Evolutionary conservation across 225 moss, liverwort and hornwort genomes (phyloP).

Genomic region (Polytrichum formosum): DNA sequence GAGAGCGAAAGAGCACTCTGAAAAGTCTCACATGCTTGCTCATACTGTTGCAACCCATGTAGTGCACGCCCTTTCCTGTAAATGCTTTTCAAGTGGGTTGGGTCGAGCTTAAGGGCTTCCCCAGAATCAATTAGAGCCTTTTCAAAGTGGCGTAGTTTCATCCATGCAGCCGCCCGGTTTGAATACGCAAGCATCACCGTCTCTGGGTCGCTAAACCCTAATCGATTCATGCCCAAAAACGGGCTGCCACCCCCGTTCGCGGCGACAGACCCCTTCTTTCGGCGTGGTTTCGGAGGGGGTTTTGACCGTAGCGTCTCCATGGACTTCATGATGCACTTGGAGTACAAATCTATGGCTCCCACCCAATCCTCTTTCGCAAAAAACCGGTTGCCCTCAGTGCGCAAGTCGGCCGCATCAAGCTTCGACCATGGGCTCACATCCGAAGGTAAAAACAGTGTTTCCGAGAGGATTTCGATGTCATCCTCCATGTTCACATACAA

Average conservation of each 20-base stretch:
- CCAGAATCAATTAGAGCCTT: conserved; percentile 58
- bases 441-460: conserved; percentile 22
- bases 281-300: conserved; percentile 16
- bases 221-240: conserved; percentile 2
- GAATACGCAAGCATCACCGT: conserved; percentile 78
- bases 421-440: conserved; percentile 31
- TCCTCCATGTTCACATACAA: conserved; percentile 33
- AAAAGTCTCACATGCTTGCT: conserved; percentile 58
- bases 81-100: conserved; percentile 58
- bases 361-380: conserved; percentile 59
- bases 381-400: conserved; percentile 56
- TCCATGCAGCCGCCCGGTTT: conserved; percentile 72
- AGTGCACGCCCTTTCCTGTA: conserved; percentile 72
- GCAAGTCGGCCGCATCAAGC: conserved; percentile 46
- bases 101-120: conserved; percentile 54
- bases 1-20: conserved; percentile 43
- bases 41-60: conserved; percentile 68
- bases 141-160: conserved; percentile 54
- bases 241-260: conserved; percentile 19
- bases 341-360: conserved; percentile 65
- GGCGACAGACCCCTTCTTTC: conserved; percentile 27
- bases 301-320: conserved; percentile 30
- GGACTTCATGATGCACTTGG: conserved; percentile 60
- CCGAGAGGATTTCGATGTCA: conserved; percentile 30
- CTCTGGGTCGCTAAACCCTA: conserved; percentile 35